Base-by-base conservation (phyloP, 768 basidiomycete species). In the Trametes punicea region DNA sequence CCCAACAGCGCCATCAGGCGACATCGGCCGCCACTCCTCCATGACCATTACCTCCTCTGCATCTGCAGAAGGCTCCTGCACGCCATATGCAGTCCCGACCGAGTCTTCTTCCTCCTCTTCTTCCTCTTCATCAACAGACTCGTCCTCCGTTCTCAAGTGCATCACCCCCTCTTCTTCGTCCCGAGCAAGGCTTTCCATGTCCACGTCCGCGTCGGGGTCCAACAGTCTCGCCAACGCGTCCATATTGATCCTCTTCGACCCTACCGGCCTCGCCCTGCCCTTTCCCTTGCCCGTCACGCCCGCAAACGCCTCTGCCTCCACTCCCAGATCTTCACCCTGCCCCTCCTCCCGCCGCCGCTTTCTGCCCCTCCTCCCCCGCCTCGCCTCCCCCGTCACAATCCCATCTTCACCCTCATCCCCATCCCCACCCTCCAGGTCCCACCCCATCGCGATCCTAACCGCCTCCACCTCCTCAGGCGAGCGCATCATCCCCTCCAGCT, bases 401-500 rank as follows among this genome's bases (percentile, higher is more conserved):
- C n/a, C 40, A 75, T 65, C 26, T 67, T 62, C 27, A 65, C 63
- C 33, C 66, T 64, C 57, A 87, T 65, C 2, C 72, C 69, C 48
- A 13, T 31, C 31, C 44, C 13, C n/a, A n/a, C 30, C 39, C 9
- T 61, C 64, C 15, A 59, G 46, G 2, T 68, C 67, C 75, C 75
- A 78, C 15, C 70, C 71, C 41, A 76, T 65, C 26, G 68, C 63
- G 26, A 65, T 63, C 38, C 66, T 65, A 56, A 88, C 66, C 2
- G 72, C 69, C 47, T 73, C 70, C 15, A 74, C 74, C 66, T 90
- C 85, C 20, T 74, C 77, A 29, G 80, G 73, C 42, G 63, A 71
- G 52, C 90, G 72, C 20, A 88, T 60, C 26, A 88, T 50, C 18
- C 72, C 76, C 51, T 90, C 88, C 25, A 88, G 67, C 67, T 92